Conservation (phyloP, 306 rosid genomes). For the Corylus avellana region DNA sequence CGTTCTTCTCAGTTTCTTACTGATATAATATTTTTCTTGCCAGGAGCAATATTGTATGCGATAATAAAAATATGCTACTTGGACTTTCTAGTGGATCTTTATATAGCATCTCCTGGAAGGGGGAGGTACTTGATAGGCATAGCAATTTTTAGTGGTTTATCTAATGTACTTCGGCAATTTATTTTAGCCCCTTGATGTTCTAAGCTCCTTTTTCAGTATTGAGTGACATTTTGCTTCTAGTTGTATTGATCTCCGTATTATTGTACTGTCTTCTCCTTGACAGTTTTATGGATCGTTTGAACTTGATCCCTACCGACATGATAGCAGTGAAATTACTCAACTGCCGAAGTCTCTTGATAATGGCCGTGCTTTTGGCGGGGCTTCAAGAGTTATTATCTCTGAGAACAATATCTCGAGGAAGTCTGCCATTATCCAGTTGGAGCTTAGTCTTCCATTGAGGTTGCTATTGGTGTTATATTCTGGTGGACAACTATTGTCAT, state of each 20-base stretch:
- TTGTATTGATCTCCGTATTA: slow-evolving; percentile 17
- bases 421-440: slow-evolving; percentile 77
- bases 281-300: slow-evolving; percentile 88
- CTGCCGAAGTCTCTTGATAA: slow-evolving; percentile 56
- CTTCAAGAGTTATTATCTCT: slow-evolving; percentile 40
- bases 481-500: slow-evolving; percentile 77
- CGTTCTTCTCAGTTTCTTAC: slow-evolving; percentile 25
- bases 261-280: slow-evolving; percentile 40
- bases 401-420: slow-evolving; percentile 43
- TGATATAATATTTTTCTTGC: slow-evolving; percentile 34
- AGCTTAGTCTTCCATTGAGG: slow-evolving; percentile 71
- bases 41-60: slow-evolving; percentile 92
- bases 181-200: slow-evolving; percentile 15
- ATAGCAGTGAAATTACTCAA: slow-evolving; percentile 44
- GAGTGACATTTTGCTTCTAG: slow-evolving; percentile 18
- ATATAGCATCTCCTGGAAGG: slow-evolving; percentile 93
- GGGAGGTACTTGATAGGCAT: slow-evolving; percentile 64
- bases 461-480: slow-evolving; percentile 82
- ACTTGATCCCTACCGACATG: slow-evolving; percentile 53
- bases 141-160: not conserved
- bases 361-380: slow-evolving; percentile 59
- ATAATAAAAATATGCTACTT: slow-evolving; percentile 76
- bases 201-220: not conserved
- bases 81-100: slow-evolving; percentile 94
- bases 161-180: slow-evolving; percentile 14